Base-by-base conservation (phyloP, 176 grass and related monocot genomes). In the Triticum turgidum region DNA sequence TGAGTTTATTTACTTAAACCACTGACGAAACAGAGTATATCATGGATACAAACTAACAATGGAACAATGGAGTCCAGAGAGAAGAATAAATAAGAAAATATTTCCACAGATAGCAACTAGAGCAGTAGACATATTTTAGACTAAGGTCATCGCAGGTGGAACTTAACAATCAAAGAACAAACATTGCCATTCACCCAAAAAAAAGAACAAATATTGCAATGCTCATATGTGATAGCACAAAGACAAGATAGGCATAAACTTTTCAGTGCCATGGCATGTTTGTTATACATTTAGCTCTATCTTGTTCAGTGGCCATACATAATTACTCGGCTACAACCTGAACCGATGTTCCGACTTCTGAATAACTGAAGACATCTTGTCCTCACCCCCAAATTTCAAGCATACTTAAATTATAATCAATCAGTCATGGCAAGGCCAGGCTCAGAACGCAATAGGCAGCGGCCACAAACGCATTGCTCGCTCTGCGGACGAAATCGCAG, bases 401-500 rank as follows among this genome's bases (percentile, higher is more conserved):
- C 5, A 11, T 25, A 29, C 51, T 41, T 45, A 3, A 73, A 3
- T 4, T 66, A 11, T n/a, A 42, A 7, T 70, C 21, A 49, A 39
- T 37, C 49, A 77, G 49, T 20, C 63, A 70, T 45, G 44, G 6
- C 2, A 62, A 5, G 64, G 25, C 3, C 20, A 68, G 4, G 0
- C 3, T 15, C 1, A 59, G 4, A 45, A 82, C 11, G 49, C 11
- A 45, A n/a, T 83, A 82, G 85, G 65, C 82, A 85, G 78, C 1
- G 52, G 30, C 82, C 6, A 73, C n/a, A 22, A 42, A 89, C 5
- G 84, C 58, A 39, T 86, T 91, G 78, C 79, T 86, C 69, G 20
- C 67, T 86, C 69, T 66, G 29, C 29, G 29, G 29, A 30, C 29
- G 29, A 30, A 30, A 30, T 30, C 29, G 29, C 29, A 30, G 29